A percentile compares a stretch with the other conserved stretches of the same genome.
These are phyloP conservation scores for Candida easanensis DNA, from an alignment of 805 yeast species.

Conservation along the genomic window DNA sequence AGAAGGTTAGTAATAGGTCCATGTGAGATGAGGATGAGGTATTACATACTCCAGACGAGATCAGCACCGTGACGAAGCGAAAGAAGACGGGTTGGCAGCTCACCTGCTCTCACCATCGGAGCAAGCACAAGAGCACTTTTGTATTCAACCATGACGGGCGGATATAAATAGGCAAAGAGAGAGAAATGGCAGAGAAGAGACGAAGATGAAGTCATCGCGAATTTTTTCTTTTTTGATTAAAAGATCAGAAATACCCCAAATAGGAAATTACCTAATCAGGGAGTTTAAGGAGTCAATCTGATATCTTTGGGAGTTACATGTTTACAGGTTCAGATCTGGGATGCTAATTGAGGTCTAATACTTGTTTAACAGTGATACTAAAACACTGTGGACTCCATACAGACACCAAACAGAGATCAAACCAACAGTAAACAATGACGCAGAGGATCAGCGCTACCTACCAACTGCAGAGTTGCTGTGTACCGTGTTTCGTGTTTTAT, in stretches of 20 bases:
- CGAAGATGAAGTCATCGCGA: background rate
- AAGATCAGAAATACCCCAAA: background rate
- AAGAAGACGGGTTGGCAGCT: constrained; percentile 81
- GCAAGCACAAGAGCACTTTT: constrained; percentile 82
- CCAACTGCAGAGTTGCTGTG: too few species aligned
- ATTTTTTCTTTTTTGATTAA: background rate
- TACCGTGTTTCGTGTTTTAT: too few species aligned
- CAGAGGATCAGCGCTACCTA: too few species aligned
- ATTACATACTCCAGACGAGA: constrained; percentile 71
- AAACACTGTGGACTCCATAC: too few species aligned
- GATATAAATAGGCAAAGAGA: background rate
- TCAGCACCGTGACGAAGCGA: constrained; percentile 88
- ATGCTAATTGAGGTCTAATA: too few species aligned
- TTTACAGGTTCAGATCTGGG: too few species aligned
- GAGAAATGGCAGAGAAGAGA: background rate
- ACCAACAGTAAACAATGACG: too few species aligned
- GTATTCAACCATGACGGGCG: constrained; percentile 55
- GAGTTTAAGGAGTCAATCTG: too few species aligned
- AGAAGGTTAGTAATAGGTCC: too few species aligned
- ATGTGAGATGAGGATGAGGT: background rate
- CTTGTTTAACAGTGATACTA: too few species aligned
- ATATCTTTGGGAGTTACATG: too few species aligned
- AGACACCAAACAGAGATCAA: too few species aligned
- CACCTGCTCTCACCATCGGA: constrained; percentile 97
- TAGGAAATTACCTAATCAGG: background rate